Evolutionary conservation across 2,329 filamentous ascomycete species (phyloP), one percentile per base, ranked within the genome.

Genomic region (Chlorencoelia australis): DNA sequence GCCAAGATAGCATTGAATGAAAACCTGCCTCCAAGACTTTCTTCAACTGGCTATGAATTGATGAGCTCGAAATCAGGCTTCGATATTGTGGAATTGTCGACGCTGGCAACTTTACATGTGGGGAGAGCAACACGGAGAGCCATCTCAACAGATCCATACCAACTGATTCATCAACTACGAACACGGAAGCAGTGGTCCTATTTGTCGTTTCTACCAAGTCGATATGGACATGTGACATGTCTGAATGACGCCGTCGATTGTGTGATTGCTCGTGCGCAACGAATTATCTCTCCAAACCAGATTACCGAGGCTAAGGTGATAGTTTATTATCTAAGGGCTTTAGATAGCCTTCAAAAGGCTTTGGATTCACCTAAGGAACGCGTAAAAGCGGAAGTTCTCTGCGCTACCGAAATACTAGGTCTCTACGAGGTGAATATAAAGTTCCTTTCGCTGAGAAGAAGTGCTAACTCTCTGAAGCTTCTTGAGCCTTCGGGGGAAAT

Each of bases 401-500:
- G 43, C 40, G 47, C 44, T 1, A 51, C 44, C 29, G 51, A 51
- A 18, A 50, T 51, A 14, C 20, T 49, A 21, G 44, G 45, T 22
- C 34, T 52, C 9, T 51, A 49, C 20, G 48, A 52, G 42, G 49
- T 48, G 38, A 20, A 15, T 33, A 10, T 7, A 19, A 10, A 9
- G 22, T 10, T 25, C 10, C 22, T 25, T 3, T 3, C 13, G 13
- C 3, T 13, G 13, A 25, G 2, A 43, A 46, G 22, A 45, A 48
- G 13, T 29, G 39, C 29, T 41, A 15, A 42, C 34, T 15, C 3
- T 15, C 8, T 47, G 32, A 45, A 61, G 53, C 48, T 60, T 10
- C 47, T 59, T 2, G 56, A 60, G 31, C 44, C 52, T 4, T 44
- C 42, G 2, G 45, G 51, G n/a, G 37, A 50, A 18, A 42, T 32